phyloP scores from a whole-genome alignment of 768 basidiomycete species.

The Tylopilus plumbeoviolaceoides region DNA sequence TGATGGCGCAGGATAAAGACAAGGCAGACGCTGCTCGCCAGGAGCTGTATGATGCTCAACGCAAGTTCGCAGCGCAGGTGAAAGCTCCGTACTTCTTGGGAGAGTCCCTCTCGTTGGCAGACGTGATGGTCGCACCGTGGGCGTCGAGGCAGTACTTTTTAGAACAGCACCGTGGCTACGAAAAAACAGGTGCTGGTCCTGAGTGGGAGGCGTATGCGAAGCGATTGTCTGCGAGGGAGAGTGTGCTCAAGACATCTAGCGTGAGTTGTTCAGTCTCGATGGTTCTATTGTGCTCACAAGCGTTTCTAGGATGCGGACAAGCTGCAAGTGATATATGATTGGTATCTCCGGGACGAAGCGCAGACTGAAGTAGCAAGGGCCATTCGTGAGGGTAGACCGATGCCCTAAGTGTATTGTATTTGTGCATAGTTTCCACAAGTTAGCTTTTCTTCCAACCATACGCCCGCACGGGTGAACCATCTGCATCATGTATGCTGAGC shows the following conservation, averaged over 20 bases:
- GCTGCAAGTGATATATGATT: conserved; percentile 45
- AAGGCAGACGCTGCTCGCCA: conserved; percentile 34
- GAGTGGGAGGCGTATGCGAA: conserved; percentile 46
- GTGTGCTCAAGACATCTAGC: conserved; percentile 45
- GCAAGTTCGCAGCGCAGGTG: conserved; percentile 33
- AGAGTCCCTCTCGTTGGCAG: conserved; percentile 49
- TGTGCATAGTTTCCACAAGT: no score
- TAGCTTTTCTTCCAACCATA: conserved; percentile 44
- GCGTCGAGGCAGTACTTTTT: conserved; percentile 45
- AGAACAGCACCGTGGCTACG: conserved; percentile 46
- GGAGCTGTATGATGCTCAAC: conserved; percentile 37
- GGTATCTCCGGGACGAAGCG: conserved; percentile 55
- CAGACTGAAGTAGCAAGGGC: conserved; percentile 50
- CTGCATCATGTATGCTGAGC: conserved; percentile 51
- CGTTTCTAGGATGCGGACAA: conserved; percentile 36
- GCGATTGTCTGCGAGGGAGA: conserved; percentile 40
- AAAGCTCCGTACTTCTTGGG: conserved; percentile 57
- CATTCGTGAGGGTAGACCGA: conserved; percentile 40
- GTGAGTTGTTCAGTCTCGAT: conserved; percentile 18
- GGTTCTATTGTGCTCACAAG: not conserved
- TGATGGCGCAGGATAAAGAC: conserved; percentile 36
- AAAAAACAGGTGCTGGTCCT: conserved; percentile 38
- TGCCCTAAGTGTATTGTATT: conserved; percentile 27
- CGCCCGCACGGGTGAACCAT: conserved; percentile 71
- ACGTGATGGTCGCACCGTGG: conserved; percentile 57